Percentiles rank a stretch among this genome's conserved stretches.
Evolutionary conservation across 2,329 filamentous ascomycete species (phyloP).

Genomic region (Botrytis tulipae): DNA sequence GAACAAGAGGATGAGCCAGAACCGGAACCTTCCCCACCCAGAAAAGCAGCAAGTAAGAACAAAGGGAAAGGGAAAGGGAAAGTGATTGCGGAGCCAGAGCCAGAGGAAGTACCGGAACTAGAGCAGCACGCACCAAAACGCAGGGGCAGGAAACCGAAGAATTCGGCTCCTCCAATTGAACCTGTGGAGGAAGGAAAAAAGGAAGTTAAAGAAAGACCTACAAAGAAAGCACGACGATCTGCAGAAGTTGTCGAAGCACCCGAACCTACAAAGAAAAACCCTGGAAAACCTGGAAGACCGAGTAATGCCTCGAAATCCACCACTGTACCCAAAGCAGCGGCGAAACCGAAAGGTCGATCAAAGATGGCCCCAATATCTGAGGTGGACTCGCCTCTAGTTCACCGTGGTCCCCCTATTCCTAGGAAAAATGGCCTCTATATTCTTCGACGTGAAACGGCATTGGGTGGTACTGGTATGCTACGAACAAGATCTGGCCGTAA

Average conservation of each 20-base stretch:
- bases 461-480: constrained; percentile 36
- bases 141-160: constrained; percentile 18
- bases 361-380: constrained; percentile 31
- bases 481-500: constrained; percentile 74
- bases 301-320: constrained; percentile 11
- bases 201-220: constrained; percentile 21
- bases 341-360: constrained; percentile 25
- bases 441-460: constrained; percentile 48
- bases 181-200: constrained; percentile 25
- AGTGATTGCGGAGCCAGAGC: constrained; percentile 14
- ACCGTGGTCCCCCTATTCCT: constrained; percentile 41
- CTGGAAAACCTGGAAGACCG: constrained; percentile 3
- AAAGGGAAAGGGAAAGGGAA: constrained; percentile 24
- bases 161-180: background rate
- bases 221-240: constrained; percentile 28
- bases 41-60: constrained; percentile 10
- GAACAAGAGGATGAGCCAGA: constrained; percentile 27
- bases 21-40: constrained; percentile 18
- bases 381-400: constrained; percentile 33
- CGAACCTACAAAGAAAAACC: constrained; percentile 6
- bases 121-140: constrained; percentile 2
- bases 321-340: constrained; percentile 26
- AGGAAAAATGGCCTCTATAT: constrained; percentile 50
- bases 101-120: constrained; percentile 12
- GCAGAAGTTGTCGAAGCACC: constrained; percentile 20